Conservation (phyloP, 768 basidiomycete species). For the Phaeotremella skinneri region DNA sequence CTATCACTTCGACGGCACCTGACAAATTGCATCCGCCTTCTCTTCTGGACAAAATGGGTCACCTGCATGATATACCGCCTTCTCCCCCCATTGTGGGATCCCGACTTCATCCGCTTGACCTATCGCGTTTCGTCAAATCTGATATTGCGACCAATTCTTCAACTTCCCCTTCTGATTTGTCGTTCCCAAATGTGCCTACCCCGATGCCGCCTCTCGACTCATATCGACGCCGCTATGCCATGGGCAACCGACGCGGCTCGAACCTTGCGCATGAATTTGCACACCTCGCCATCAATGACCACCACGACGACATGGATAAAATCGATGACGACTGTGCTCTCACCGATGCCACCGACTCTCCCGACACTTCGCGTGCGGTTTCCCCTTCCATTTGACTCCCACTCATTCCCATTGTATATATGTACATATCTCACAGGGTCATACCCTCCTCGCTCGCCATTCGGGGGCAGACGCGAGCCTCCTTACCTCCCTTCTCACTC, state of each 20-base stretch:
- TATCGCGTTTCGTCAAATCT: slow-evolving; percentile 9
- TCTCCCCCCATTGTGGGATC: slow-evolving; percentile 35
- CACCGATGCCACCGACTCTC: slow-evolving; percentile 4
- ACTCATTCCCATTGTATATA: neutral
- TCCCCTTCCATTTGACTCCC: slow-evolving; percentile 3
- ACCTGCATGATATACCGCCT: slow-evolving; percentile 28
- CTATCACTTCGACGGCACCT: slow-evolving; percentile 1
- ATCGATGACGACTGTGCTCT: slow-evolving; percentile 1
- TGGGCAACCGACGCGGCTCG: slow-evolving; percentile 3
- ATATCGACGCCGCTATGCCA: neutral
- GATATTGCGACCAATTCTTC: slow-evolving; percentile 11
- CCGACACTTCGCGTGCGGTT: slow-evolving; percentile 3
- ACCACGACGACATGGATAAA: slow-evolving; percentile 4
- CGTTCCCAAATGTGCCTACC: slow-evolving; percentile 31
- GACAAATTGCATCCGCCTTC: slow-evolving; percentile 25
- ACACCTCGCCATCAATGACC: neutral
- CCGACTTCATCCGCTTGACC: slow-evolving; percentile 27
- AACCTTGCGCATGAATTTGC: slow-evolving; percentile 10
- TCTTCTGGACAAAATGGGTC: slow-evolving; percentile 25
- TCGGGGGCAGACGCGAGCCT: slow-evolving; percentile 72
- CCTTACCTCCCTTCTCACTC: slow-evolving; percentile 63
- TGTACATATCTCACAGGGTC: slow-evolving; percentile 62
- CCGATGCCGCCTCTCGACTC: neutral
- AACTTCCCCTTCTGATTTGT: slow-evolving; percentile 33
- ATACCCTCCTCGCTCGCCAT: slow-evolving; percentile 74